Evolutionary conservation across 2,329 filamentous ascomycete genomes (phyloP), one percentile per base, ranked within the genome.

Genomic region (Cladobotryum protrusum): DNA sequence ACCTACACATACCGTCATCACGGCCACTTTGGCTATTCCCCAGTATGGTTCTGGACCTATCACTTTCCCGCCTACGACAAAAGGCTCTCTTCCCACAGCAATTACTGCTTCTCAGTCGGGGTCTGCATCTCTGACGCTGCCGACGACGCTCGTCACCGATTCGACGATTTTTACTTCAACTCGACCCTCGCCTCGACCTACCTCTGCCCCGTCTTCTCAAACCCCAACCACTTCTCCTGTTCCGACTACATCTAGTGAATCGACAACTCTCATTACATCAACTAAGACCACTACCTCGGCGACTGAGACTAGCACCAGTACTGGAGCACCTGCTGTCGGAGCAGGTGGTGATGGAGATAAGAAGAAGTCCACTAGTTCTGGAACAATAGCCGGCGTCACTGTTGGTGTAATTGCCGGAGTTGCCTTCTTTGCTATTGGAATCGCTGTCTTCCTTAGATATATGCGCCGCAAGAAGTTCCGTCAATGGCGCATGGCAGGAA

Each of bases 1-100:
- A n/a, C 77, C 77, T 47, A 85, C 82, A 5, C 79, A 83, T 61
- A 62, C 68, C 17, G 76, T 75, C 18, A 74, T 85, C 45, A 77
- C 78, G 24, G 81, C 80, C 18, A 83, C 81, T 0, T 59, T 70
- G 35, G 47, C 43, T 20, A 41, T 52, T 9, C 50, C 50, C 8
- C 4, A 45, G 4, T 43, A 18, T 14, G 50, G 50, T 39, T 48
- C 46, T 4, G 50, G 47, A 2, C 50, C 50, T 4, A 43, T 52
- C 24, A 52, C 50, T 2, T 52, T 52, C 13, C 50, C 50, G 13
- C 20, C 47, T 7, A 32, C 43, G 13, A 52, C 32, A 20, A 39
- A 42, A 29, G 40, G 37, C 14, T n/a, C 39, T 24, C 4, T 19
- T 18, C 42, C 42, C 17, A 52, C 46, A 14, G 39, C 46, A 12